A percentile compares a stretch with the other conserved stretches of the same genome.
These are phyloP conservation scores for Acanthamoeba polyphaga DNA, from an alignment of 208 protist genomes.

Conservation along the genomic window DNA sequence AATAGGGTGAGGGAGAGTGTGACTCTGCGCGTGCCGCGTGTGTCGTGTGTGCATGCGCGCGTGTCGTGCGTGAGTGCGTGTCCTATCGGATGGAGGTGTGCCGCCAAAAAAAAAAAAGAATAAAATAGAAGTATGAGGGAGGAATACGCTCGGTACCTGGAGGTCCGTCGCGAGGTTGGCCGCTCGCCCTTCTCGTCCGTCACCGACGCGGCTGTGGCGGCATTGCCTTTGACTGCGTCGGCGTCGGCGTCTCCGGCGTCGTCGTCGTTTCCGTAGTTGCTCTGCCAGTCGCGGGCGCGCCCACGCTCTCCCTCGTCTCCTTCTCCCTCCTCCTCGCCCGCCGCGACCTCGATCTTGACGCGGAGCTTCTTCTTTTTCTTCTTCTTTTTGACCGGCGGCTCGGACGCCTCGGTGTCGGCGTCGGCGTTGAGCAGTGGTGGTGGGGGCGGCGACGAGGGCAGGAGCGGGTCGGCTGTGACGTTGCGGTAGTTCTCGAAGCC, in stretches of 20 bases:
- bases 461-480: neutral
- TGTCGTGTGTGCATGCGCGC: too few species aligned
- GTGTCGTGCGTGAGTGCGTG: too few species aligned
- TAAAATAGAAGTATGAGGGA: too few species aligned
- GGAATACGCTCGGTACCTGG: too few species aligned
- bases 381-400: neutral
- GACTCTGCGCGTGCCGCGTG: neutral
- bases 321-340: neutral
- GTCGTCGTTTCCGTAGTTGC: neutral
- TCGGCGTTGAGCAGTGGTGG: neutral
- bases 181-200: too few species aligned
- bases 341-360: neutral
- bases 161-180: too few species aligned
- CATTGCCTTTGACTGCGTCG: neutral
- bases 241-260: neutral
- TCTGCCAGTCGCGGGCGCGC: neutral
- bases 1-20: neutral
- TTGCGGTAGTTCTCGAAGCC: conserved; percentile 23
- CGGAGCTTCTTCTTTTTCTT: conserved; percentile 8
- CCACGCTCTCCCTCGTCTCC: neutral
- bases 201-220: neutral
- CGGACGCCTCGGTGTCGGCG: too few species aligned
- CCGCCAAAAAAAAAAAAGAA: too few species aligned
- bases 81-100: too few species aligned
- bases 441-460: neutral